Conservation (phyloP, 306 rosid species). For the Fragaria iinumae region DNA sequence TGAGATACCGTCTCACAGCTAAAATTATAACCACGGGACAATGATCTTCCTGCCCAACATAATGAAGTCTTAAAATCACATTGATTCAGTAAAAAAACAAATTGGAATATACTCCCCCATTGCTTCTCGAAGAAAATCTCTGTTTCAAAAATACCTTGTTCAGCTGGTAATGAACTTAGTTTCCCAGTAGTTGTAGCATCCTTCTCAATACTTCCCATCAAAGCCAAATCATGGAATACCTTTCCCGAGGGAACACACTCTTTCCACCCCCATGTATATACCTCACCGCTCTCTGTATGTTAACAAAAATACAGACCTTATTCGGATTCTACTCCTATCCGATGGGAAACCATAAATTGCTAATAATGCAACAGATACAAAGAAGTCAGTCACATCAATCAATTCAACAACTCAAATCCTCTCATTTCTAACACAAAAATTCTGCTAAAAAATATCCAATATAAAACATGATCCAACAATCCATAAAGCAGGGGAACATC, state of each 20-base stretch:
- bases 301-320: constrained; percentile 9
- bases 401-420: constrained; percentile 1
- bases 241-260: constrained; percentile 87
- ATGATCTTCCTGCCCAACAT: constrained; percentile 45
- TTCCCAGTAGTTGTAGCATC: constrained; percentile 43
- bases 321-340: background rate
- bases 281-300: constrained; percentile 62
- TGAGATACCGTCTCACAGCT: constrained; percentile 57
- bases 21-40: constrained; percentile 46
- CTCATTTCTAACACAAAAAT: background rate
- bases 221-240: constrained; percentile 47
- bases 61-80: constrained; percentile 34
- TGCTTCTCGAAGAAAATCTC: background rate
- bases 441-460: background rate
- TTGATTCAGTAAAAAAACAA: background rate
- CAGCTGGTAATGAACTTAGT: constrained; percentile 45
- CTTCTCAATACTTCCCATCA: constrained; percentile 44
- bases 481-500: background rate
- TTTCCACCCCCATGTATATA: constrained; percentile 93
- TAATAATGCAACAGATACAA: background rate
- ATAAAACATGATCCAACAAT: background rate
- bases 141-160: constrained; percentile 45
- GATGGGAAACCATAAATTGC: background rate
- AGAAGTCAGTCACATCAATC: background rate
- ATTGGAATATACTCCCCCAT: background rate